phyloP scores from a whole-genome alignment of 345 rosid genomes.

The Turnera subulata region DNA sequence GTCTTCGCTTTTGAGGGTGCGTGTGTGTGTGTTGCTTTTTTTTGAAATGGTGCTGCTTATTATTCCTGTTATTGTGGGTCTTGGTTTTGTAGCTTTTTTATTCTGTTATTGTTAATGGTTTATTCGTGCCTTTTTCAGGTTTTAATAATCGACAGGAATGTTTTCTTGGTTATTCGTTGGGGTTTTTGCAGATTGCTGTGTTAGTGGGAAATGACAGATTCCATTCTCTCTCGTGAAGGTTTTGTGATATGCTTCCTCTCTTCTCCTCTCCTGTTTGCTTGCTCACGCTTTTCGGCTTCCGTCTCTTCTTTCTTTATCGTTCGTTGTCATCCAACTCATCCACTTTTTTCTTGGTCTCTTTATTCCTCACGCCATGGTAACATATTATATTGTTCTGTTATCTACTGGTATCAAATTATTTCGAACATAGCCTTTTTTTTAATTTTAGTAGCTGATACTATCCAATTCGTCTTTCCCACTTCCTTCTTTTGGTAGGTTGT shows the following conservation, averaged over 20 bases:
- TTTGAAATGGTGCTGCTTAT: not conserved
- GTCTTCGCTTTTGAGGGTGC: constrained; percentile 9
- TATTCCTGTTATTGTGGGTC: not conserved
- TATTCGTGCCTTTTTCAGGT: not conserved
- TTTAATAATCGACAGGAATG: not conserved
- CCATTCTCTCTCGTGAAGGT: constrained; percentile 50
- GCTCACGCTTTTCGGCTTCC: too few relatives aligned
- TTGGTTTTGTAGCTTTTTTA: not conserved
- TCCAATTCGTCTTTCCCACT: too few relatives aligned
- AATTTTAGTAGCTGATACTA: too few relatives aligned
- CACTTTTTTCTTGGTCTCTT: not conserved
- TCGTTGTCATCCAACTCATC: not conserved
- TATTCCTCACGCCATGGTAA: not conserved
- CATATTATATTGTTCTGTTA: too few relatives aligned
- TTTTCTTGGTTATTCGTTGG: too few relatives aligned
- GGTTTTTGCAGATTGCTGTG: constrained; percentile 9
- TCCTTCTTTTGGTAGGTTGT: too few relatives aligned
- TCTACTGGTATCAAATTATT: too few relatives aligned
- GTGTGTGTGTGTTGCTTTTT: not conserved
- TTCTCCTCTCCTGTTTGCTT: not conserved
- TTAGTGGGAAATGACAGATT: constrained; percentile 29
- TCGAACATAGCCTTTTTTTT: too few relatives aligned
- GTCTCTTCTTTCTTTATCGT: not conserved
- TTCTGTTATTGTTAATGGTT: not conserved
- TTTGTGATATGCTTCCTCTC: constrained; percentile 10